phyloP scores from a whole-genome alignment of 2,329 filamentous ascomycete species.

The Xylaria sp. region DNA sequence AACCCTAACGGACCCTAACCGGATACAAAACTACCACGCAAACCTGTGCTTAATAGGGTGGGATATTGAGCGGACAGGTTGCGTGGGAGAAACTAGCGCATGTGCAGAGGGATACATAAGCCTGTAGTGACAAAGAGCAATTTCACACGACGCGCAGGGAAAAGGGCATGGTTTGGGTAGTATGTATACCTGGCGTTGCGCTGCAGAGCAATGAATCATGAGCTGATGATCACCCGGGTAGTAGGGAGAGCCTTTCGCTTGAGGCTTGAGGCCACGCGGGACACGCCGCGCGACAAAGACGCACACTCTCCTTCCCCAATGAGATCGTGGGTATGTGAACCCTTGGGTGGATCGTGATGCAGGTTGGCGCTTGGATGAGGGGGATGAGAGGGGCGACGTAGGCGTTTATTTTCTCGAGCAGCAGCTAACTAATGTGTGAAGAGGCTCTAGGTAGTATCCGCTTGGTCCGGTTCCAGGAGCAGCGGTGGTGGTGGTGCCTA shows the following conservation, averaged over 20 bases:
- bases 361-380: conserved; percentile 37
- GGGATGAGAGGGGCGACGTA: conserved; percentile 9
- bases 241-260: conserved; percentile 26
- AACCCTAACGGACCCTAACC: conserved; percentile 7
- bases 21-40: conserved; percentile 6
- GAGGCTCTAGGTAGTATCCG: conserved; percentile 28
- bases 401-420: conserved; percentile 30
- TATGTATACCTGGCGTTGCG: not conserved
- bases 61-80: conserved; percentile 8
- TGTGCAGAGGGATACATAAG: conserved; percentile 3
- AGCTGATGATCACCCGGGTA: conserved; percentile 29
- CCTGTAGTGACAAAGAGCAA: conserved; percentile 7
- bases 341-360: conserved; percentile 38
- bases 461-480: conserved; percentile 23
- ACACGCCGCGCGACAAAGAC: conserved; percentile 13
- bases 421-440: not conserved
- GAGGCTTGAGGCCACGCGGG: conserved; percentile 34
- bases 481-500: conserved; percentile 14
- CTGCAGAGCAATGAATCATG: conserved; percentile 25
- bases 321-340: conserved; percentile 31
- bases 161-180: not conserved
- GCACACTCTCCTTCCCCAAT: conserved; percentile 34
- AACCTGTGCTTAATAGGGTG: conserved; percentile 12
- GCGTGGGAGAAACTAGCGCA: conserved; percentile 6
- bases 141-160: not conserved